Conservation (phyloP, 495 filamentous ascomycete genomes). For the Penicillium parvum region DNA sequence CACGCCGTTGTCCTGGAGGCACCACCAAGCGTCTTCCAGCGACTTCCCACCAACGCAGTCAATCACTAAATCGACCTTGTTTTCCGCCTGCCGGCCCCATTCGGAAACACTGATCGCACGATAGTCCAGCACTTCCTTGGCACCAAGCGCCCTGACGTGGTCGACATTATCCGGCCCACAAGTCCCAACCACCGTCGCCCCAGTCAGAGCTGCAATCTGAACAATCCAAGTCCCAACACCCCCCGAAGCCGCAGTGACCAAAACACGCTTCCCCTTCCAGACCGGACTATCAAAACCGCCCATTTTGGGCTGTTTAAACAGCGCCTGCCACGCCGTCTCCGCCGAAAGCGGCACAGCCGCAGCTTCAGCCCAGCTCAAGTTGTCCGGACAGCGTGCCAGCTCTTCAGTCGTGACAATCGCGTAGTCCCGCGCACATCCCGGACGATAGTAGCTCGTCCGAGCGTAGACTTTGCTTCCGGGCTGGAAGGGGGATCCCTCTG, state of each 20-base stretch:
- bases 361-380: background rate
- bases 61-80: background rate
- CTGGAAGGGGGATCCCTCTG: too few species aligned
- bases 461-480: too few species aligned
- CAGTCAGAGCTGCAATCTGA: background rate
- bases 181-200: background rate
- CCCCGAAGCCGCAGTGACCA: background rate
- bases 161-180: background rate
- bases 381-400: background rate
- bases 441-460: too few species aligned
- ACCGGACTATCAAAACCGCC: background rate
- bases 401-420: background rate
- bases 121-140: background rate
- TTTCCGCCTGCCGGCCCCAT: too few species aligned
- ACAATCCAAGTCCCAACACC: background rate
- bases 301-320: background rate
- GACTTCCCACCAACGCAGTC: background rate
- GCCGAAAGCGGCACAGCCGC: background rate
- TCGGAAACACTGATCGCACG: background rate
- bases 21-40: background rate
- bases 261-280: background rate
- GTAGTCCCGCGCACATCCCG: background rate
- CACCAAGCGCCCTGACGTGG: background rate
- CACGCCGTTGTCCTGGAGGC: too few species aligned
- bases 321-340: background rate